Conservation (phyloP, 352 stramenopile species). For the Phytophthora kernoviae region DNA sequence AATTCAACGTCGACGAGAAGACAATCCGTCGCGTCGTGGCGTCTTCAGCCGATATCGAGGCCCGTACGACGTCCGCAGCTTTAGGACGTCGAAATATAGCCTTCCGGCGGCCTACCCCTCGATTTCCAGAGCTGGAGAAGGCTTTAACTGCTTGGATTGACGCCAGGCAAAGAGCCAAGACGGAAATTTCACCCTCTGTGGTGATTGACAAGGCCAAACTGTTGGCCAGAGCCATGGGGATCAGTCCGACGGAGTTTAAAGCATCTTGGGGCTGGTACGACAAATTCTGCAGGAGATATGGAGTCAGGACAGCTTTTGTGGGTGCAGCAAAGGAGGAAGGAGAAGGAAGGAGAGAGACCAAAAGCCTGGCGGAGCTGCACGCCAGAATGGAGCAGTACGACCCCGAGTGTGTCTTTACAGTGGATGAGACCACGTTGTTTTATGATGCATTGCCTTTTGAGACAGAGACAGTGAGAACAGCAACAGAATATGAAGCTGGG, state of each 20-base stretch:
- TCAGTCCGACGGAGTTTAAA: constrained; percentile 31
- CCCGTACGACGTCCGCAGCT: constrained; percentile 4
- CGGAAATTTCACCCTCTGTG: constrained; percentile 29
- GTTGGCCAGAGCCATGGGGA: constrained; percentile 21
- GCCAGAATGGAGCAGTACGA: constrained; percentile 31
- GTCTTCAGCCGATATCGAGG: constrained; percentile 20
- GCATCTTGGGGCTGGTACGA: constrained; percentile 48
- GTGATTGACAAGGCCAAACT: constrained; percentile 39
- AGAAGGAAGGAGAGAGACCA: constrained; percentile 7
- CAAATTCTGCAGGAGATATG: constrained; percentile 39
- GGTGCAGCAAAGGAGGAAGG: neutral
- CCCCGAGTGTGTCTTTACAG: constrained; percentile 32
- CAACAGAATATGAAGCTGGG: no score
- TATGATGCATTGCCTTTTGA: constrained; percentile 32
- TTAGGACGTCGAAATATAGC: constrained; percentile 13
- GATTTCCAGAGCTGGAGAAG: constrained; percentile 36
- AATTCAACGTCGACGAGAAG: constrained; percentile 37
- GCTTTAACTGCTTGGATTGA: constrained; percentile 29
- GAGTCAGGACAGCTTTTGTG: constrained; percentile 25
- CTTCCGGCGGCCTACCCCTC: constrained; percentile 14
- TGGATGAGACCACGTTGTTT: constrained; percentile 36
- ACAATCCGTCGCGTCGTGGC: constrained; percentile 30
- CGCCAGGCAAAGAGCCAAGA: constrained; percentile 14
- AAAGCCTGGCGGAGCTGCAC: constrained; percentile 23
- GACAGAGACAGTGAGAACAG: neutral